A percentile compares a stretch with the other conserved stretches of the same genome.
These are phyloP conservation scores for Ogataea methylovora DNA, from an alignment of 805 yeast species.

Conservation along the genomic window DNA sequence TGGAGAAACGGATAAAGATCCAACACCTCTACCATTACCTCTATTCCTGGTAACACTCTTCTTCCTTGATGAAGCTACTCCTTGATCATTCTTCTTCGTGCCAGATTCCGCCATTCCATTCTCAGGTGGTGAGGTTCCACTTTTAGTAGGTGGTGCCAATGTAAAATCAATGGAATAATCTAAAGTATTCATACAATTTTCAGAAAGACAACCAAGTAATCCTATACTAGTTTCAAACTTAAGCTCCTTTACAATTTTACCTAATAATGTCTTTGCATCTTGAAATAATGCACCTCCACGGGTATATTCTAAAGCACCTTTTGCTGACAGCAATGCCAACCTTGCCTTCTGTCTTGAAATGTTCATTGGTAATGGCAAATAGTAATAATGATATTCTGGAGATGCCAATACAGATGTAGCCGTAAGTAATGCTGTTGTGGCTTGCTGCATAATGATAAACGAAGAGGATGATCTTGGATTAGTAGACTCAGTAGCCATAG, in stretches of 20 bases:
- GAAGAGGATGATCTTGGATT: constrained; percentile 44
- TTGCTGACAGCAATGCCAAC: constrained; percentile 57
- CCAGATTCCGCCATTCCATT: neutral
- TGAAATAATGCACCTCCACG: constrained; percentile 76
- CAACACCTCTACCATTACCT: no score
- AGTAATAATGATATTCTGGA: constrained; percentile 28
- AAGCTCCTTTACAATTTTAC: constrained; percentile 41
- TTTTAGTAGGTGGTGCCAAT: constrained; percentile 36
- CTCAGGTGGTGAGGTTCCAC: constrained; percentile 7
- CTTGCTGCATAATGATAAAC: constrained; percentile 61
- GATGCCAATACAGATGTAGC: constrained; percentile 30
- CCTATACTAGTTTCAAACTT: constrained; percentile 43
- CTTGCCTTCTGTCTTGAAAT: constrained; percentile 56
- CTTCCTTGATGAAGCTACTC: neutral
- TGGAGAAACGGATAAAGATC: no score
- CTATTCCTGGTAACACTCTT: neutral
- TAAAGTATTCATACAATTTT: constrained; percentile 44
- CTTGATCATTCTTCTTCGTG: neutral
- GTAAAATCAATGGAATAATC: constrained; percentile 57
- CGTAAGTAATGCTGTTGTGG: constrained; percentile 51
- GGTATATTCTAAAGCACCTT: constrained; percentile 74
- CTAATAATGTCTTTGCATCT: constrained; percentile 53
- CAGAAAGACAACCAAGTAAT: constrained; percentile 55
- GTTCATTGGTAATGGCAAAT: constrained; percentile 59
- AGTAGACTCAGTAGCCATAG: constrained; percentile 38